Evolutionary conservation across 371 early-diverging fungal genomes (phyloP).

Genomic region (Mortierella sp.): DNA sequence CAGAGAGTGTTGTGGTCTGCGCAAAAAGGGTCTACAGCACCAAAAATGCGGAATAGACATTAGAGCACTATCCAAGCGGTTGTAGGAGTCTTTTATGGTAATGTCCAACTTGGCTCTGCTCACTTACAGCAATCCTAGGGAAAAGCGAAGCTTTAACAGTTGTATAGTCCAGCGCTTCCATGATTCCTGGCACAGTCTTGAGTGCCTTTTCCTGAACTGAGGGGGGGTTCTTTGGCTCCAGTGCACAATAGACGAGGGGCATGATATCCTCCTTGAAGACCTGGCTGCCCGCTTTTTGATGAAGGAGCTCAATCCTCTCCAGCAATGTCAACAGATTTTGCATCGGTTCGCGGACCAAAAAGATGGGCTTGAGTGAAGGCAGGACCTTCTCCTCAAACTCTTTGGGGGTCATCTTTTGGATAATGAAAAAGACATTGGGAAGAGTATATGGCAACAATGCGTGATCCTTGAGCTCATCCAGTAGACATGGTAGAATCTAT

Average conservation of each 20-base stretch:
- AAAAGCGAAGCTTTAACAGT: conserved; percentile 78
- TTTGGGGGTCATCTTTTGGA: conserved; percentile 65
- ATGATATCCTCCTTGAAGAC: conserved; percentile 77
- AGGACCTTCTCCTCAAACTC: conserved; percentile 74
- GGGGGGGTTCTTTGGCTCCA: conserved; percentile 66
- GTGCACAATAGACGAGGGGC: conserved; percentile 79
- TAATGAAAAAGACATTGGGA: conserved; percentile 78
- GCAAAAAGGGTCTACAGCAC: conserved; percentile 66
- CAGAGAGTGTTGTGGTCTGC: conserved; percentile 74
- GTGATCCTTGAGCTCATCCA: conserved; percentile 82
- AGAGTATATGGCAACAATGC: conserved; percentile 76
- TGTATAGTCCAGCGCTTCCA: conserved; percentile 73
- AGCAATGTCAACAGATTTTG: conserved; percentile 72
- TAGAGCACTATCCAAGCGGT: not conserved
- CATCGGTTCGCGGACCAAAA: conserved; percentile 68
- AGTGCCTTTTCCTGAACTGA: conserved; percentile 85
- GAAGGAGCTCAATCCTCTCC: conserved; percentile 70
- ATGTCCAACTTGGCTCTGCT: not conserved
- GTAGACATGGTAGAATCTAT: conserved; percentile 75
- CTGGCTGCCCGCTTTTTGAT: conserved; percentile 69
- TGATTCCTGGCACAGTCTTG: conserved; percentile 70
- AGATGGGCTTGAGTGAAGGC: conserved; percentile 73
- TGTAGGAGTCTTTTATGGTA: not conserved
- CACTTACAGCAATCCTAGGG: conserved; percentile 74
- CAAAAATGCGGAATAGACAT: not conserved